Evolutionary conservation across 768 basidiomycete genomes (phyloP), one percentile per base, ranked within the genome.

Genomic region (Termitomyces titanicus): DNA sequence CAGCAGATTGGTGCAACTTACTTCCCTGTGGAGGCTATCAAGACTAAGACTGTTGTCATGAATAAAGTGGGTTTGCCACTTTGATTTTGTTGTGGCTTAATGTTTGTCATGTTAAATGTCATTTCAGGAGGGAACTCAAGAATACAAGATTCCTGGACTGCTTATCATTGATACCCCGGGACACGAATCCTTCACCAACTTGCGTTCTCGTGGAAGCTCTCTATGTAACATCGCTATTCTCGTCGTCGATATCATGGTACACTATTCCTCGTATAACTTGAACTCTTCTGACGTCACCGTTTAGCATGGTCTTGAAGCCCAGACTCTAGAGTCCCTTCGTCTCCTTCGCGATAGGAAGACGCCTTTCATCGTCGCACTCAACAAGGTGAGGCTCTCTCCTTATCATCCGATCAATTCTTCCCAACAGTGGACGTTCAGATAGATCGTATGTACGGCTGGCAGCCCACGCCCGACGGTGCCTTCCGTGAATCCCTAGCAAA

Each of bases 1-100:
- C 97, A 98, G 71, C 97, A 99, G 70, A 99, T 99, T 61, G 97
- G 97, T 79, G 97, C 97, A 20, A 98, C 97, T 0, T 99, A 95
- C 78, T 98, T 99, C 85, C 97, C 97, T 34, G 88, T 89, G 31
- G 90, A 93, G 5, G 95, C 96, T 7, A 97, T 99, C 71, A 84
- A 86, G 73, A 82, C 82, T 38, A 98, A 98, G 79, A 98, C 97
- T 6, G 78, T 78, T 13, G 94, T 98, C n/a, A 74, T 98, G 75
- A 96, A 98, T 74, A 88, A 81, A 72, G 92, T 86, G 60, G 52
- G 70, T 44, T 31, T 49, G 10, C 11, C 35, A 18, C 24, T 25
- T 18, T 6, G 24, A 39, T 27, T 4, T 29, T 12, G 10, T 24
- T 37, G 27, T 9, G 37, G 47, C 17, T 40, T 43, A n/a, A 4